phyloP scores from a whole-genome alignment of 176 grass and related monocot species.

The Cenchrus purpureus region DNA sequence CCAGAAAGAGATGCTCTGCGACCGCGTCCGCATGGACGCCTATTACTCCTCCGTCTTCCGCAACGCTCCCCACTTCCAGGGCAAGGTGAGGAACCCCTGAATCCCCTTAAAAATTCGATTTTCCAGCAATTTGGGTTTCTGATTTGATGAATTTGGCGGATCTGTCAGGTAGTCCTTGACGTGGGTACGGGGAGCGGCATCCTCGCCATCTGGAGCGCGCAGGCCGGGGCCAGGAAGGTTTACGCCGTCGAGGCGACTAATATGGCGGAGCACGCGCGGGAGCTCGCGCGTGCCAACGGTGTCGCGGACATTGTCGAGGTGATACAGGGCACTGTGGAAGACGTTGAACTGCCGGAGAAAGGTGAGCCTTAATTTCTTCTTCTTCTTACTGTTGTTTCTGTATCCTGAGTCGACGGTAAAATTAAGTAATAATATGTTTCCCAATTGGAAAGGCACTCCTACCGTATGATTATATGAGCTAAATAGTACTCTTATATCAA shows the following conservation, averaged over 20 bases:
- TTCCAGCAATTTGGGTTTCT: not conserved
- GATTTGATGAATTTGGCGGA: slow-evolving; percentile 33
- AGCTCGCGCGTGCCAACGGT: slow-evolving; percentile 75
- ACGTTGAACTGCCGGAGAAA: slow-evolving; percentile 83
- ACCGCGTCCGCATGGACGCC: slow-evolving; percentile 93
- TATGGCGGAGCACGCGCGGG: slow-evolving; percentile 93
- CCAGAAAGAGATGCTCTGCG: slow-evolving; percentile 99
- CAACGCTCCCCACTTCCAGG: slow-evolving; percentile 84
- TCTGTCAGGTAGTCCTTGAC: slow-evolving; percentile 80
- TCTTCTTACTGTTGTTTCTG: not conserved
- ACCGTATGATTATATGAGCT: not conserved
- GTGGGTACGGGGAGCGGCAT: slow-evolving; percentile 97
- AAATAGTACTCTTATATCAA: not conserved
- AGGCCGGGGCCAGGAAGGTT: slow-evolving; percentile 94
- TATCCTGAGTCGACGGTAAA: not conserved
- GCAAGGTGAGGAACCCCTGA: slow-evolving; percentile 52
- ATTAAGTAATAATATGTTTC: not conserved
- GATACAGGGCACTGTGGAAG: slow-evolving; percentile 91
- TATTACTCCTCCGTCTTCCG: slow-evolving; percentile 88
- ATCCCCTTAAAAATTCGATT: not conserved
- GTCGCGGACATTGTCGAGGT: slow-evolving; percentile 80
- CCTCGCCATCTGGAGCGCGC: slow-evolving; percentile 92
- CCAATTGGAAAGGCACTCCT: not conserved
- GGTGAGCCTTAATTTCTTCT: slow-evolving; percentile 43
- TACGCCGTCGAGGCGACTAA: slow-evolving; percentile 95